Base-by-base conservation (phyloP, 2,329 filamentous ascomycete species). In the Zymoseptoria brevis region DNA sequence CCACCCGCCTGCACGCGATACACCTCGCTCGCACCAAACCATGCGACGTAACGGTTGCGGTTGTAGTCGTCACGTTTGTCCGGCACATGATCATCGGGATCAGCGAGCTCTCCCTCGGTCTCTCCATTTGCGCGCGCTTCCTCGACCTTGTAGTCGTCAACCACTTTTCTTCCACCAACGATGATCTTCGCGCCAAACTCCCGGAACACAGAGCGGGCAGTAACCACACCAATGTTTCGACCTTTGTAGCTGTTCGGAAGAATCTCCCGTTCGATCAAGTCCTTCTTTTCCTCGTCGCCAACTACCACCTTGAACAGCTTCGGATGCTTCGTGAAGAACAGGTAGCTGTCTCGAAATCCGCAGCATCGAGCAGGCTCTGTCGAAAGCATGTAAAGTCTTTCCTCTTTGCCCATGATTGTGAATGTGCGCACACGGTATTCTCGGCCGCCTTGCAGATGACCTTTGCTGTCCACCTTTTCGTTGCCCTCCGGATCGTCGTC, bases 161-260 rank as follows among this genome's bases (percentile, higher is more conserved):
- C 81, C 67, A 99, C 82, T 71, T 87, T 87, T 70, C 87, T 88
- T 56, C 94, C 94, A 19, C 91, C 94, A 21, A 99, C 91, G 58
- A 99, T 83, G 69, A 99, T 99, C 63, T 90, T 85, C 6, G 94
- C 89, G 59, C 94, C 94, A 67, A 99, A 99, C 74, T 99, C 94
- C 59, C 94, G 85, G 74, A 97, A 99, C 16, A 99, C 94, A 1
- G 94, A 97, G 52, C 94, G 87, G 54, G 94, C 94, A 16, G 94
- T 96, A 53, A 96, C 92, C 26, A 99, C 91, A 73, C 94, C 94
- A 73, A 99, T 99, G 4, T 93, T 90, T 56, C 94, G 89, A 61
- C 94, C 94, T 75, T 97, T 99, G 84, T 99, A 99, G 26, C 91
- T 96, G 78, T 96, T 94, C 1, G 94, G 94, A 64, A 99, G 96